Evolutionary conservation across 148 eudicot genomes (phyloP).

Genomic region (Persicaria tinctoria): DNA sequence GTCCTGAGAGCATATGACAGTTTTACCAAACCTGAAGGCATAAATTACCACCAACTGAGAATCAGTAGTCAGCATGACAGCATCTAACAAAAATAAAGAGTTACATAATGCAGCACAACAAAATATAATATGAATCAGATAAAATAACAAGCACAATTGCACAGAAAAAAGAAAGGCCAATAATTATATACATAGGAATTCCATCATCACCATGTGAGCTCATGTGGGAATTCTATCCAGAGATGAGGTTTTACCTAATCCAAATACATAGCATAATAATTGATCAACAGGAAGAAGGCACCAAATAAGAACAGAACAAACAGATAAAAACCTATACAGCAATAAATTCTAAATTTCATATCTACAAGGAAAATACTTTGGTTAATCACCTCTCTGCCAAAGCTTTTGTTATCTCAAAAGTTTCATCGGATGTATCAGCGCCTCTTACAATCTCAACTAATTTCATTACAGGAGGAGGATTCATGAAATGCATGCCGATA

Average conservation of each 20-base stretch:
- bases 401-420: slow-evolving; percentile 50
- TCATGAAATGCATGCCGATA: slow-evolving; percentile 97
- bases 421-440: slow-evolving; percentile 71
- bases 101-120: neutral
- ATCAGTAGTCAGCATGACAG: neutral
- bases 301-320: neutral
- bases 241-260: neutral
- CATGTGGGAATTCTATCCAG: neutral
- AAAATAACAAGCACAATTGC: too few species aligned
- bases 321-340: neutral
- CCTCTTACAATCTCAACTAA: slow-evolving; percentile 85
- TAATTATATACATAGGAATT: neutral
- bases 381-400: slow-evolving; percentile 71
- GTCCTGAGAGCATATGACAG: slow-evolving; percentile 68
- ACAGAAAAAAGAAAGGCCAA: neutral
- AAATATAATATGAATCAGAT: neutral
- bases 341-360: neutral
- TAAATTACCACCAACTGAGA: neutral
- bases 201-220: neutral
- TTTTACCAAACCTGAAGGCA: slow-evolving; percentile 70
- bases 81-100: neutral
- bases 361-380: neutral
- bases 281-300: neutral
- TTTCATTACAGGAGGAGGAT: slow-evolving; percentile 90
- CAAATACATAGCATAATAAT: neutral